phyloP scores from a whole-genome alignment of 179 eudicot genomes.

The Pouteria campechiana region DNA sequence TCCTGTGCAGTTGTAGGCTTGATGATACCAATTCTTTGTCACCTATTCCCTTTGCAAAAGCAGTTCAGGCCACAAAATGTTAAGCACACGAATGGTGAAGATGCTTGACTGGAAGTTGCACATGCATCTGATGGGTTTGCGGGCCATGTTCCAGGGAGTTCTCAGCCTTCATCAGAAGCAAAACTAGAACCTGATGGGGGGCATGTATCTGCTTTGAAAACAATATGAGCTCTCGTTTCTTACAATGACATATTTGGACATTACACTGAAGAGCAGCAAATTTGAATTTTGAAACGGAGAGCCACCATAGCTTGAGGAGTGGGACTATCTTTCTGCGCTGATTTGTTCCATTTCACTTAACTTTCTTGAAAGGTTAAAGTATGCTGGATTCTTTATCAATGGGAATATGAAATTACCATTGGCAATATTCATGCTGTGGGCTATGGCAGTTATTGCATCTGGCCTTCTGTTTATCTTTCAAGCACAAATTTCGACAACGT shows the following conservation, averaged over 20 bases:
- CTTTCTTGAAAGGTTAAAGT: too few species aligned
- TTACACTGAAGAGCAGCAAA: too few species aligned
- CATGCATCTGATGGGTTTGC: slow-evolving; percentile 1
- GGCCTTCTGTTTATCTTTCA: too few species aligned
- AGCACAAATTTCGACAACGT: too few species aligned
- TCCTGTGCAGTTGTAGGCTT: neutral
- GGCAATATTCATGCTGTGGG: too few species aligned
- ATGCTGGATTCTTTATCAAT: too few species aligned
- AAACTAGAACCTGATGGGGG: slow-evolving; percentile 8
- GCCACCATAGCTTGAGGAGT: too few species aligned
- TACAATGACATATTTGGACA: slow-evolving; percentile 48
- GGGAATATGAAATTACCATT: too few species aligned
- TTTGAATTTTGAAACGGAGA: too few species aligned
- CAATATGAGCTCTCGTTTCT: slow-evolving; percentile 46
- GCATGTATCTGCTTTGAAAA: slow-evolving; percentile 31
- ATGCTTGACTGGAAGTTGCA: slow-evolving; percentile 7
- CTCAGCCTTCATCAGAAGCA: slow-evolving; percentile 8
- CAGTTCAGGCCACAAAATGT: slow-evolving; percentile 36
- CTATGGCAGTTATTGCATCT: too few species aligned
- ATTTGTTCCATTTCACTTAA: too few species aligned
- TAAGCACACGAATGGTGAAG: slow-evolving; percentile 9
- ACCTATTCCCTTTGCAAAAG: slow-evolving; percentile 28
- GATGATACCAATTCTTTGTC: neutral
- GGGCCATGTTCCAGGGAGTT: slow-evolving; percentile 4
- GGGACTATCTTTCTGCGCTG: too few species aligned